phyloP scores from a whole-genome alignment of 2,329 filamentous ascomycete genomes.

The Graphilbum sp. region DNA sequence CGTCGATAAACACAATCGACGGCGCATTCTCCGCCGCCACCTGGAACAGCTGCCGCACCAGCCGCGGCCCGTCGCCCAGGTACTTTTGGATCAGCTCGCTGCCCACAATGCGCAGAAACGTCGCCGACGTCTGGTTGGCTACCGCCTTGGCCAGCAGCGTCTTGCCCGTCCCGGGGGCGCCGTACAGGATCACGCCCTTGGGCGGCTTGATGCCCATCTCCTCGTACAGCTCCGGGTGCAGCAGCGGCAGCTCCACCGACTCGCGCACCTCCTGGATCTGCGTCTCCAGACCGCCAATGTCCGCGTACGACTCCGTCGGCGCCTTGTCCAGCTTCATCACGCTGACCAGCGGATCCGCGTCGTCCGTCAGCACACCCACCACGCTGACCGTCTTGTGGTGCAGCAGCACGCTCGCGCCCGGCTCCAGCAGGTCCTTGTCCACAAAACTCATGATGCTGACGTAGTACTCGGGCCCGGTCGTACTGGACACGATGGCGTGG shows the following conservation, averaged over 20 bases:
- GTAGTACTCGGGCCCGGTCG: slow-evolving; percentile 95
- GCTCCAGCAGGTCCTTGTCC: slow-evolving; percentile 94
- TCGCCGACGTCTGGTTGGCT: slow-evolving; percentile 96
- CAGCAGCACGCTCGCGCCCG: slow-evolving; percentile 83
- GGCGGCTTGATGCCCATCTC: slow-evolving; percentile 99
- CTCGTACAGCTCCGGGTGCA: slow-evolving; percentile 95
- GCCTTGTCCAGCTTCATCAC: slow-evolving; percentile 99
- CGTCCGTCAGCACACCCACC: slow-evolving; percentile 90
- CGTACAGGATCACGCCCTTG: slow-evolving; percentile 98
- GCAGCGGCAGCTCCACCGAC: slow-evolving; percentile 83
- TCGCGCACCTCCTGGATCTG: slow-evolving; percentile 98
- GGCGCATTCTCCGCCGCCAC: slow-evolving; percentile 92
- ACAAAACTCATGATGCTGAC: slow-evolving; percentile 99
- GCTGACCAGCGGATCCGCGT: slow-evolving; percentile 85
- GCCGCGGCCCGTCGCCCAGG: slow-evolving; percentile 81
- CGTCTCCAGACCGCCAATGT: slow-evolving; percentile 87
- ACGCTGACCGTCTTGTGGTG: slow-evolving; percentile 98
- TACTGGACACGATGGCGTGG: slow-evolving; percentile 95
- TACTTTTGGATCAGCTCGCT: slow-evolving; percentile 98
- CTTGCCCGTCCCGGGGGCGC: slow-evolving; percentile 92
- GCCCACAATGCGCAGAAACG: slow-evolving; percentile 92
- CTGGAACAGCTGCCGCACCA: slow-evolving; percentile 93
- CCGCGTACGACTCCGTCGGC: slow-evolving; percentile 92
- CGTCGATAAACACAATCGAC: slow-evolving; percentile 96
- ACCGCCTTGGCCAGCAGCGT: slow-evolving; percentile 92